Evolutionary conservation across 139 green algal species (phyloP), one percentile per base, ranked within the genome.

Genomic region (Chlorella sp.): DNA sequence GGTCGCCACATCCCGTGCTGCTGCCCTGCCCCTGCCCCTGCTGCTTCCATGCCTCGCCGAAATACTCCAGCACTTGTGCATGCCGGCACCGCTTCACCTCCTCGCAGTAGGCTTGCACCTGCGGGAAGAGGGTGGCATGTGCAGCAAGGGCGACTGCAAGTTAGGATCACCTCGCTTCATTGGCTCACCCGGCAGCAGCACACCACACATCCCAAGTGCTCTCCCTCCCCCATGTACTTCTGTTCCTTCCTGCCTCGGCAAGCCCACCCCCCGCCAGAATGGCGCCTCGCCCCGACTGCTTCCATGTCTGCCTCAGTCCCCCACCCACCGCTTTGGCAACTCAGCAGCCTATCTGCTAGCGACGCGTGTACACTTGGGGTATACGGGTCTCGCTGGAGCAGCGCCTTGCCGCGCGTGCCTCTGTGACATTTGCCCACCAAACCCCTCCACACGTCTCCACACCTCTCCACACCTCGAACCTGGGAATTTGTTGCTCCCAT

Each of bases 101-200:
- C 39, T 89, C 78, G 86, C 93, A 96, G 48, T 91, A 96, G 0
- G 82, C 80, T 76, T 91, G 92, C 90, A 94, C 91, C 93, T 95
- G 87, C 61, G 36, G 3, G 34, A 1, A 53, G 16, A 7, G 30
- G 1, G 22, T 24, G 32, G n/a, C 28, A 39, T 2, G n/a, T 16
- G 73, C 32, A 24, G 32, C 30, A 80, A 22, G 34, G 34, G 28
- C 9, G 75, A 15, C 34, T 18, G 32, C 15, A 26, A 87, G 2
- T 2, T 7, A 18, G 39, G 2, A 39, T n/a, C n/a, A n/a, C n/a
- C n/a, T n/a, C n/a, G n/a, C n/a, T n/a, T n/a, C n/a, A n/a, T n/a
- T n/a, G n/a, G n/a, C n/a, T n/a, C n/a, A n/a, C n/a, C n/a, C 61
- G 57, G 28, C 21, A 21, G 34, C 53, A 42, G 26, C 57, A 4